A percentile compares a stretch with the other conserved stretches of the same genome.
Conservation (phyloP, 495 filamentous ascomycete genomes). For the Acidiella bohemica region DNA sequence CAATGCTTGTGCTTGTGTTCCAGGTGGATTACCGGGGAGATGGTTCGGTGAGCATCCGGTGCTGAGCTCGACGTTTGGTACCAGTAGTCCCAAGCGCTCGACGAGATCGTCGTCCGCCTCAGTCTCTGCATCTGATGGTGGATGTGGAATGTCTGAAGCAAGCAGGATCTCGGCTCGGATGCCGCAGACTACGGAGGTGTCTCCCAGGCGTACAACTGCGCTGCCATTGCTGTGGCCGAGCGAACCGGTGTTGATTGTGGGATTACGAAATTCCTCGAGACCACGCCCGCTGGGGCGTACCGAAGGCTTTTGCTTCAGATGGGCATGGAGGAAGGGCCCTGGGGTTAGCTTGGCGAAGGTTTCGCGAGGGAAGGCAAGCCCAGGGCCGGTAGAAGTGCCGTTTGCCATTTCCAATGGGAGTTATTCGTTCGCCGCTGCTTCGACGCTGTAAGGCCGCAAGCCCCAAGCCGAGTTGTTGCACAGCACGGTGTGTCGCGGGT, state of each 20-base stretch:
- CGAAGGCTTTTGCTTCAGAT: slow-evolving; percentile 45
- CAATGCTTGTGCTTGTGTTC: slow-evolving; percentile 65
- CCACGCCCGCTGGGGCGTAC: slow-evolving; percentile 66
- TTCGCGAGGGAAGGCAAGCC: slow-evolving; percentile 59
- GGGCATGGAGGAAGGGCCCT: slow-evolving; percentile 74
- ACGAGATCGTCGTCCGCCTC: slow-evolving; percentile 26
- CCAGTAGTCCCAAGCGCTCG: slow-evolving; percentile 54
- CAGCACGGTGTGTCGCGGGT: too few relatives aligned
- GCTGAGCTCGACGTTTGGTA: slow-evolving; percentile 80
- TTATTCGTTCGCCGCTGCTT: too few relatives aligned
- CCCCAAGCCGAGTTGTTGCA: too few relatives aligned
- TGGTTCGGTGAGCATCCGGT: slow-evolving; percentile 81
- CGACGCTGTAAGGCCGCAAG: too few relatives aligned
- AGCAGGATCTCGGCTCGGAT: slow-evolving; percentile 75
- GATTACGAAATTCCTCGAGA: slow-evolving; percentile 52
- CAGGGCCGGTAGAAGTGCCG: slow-evolving; percentile 19
- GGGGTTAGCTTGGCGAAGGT: slow-evolving; percentile 87
- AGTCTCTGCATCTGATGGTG: slow-evolving; percentile 14
- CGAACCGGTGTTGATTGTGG: slow-evolving; percentile 60
- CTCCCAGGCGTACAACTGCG: slow-evolving; percentile 72
- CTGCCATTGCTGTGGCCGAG: slow-evolving; percentile 80
- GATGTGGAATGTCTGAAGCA: slow-evolving; percentile 50
- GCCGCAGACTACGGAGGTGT: slow-evolving; percentile 85
- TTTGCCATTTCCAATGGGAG: slow-evolving; percentile 15
- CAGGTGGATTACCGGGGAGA: slow-evolving; percentile 62